Percentiles rank a stretch among this genome's conserved stretches.
phyloP scores from a whole-genome alignment of 495 filamentous ascomycete genomes.

The Aspergillus mulundensis region DNA sequence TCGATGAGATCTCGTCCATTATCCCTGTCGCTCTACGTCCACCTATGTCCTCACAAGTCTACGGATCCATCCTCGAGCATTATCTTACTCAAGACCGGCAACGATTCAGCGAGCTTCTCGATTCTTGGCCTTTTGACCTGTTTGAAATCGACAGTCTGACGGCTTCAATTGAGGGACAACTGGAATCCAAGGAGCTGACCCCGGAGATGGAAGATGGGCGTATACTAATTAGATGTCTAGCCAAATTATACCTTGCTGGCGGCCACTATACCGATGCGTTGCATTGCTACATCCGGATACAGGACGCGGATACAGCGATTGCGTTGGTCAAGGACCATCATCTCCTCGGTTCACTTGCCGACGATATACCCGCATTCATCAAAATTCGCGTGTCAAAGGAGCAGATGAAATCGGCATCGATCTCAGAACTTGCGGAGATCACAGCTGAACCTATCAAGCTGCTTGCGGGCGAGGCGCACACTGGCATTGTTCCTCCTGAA shows the following conservation, averaged over 20 bases:
- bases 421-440: conserved; percentile 67
- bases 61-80: conserved; percentile 79
- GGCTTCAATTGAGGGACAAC: conserved; percentile 65
- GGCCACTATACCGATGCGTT: conserved; percentile 79
- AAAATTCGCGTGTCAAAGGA: conserved; percentile 76
- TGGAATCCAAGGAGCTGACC: conserved; percentile 62
- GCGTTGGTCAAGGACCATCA: conserved; percentile 76
- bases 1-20: conserved; percentile 82
- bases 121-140: conserved; percentile 78
- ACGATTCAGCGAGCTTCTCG: conserved; percentile 71
- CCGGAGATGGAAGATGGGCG: conserved; percentile 80
- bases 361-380: conserved; percentile 86
- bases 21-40: conserved; percentile 77
- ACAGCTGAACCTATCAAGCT: conserved; percentile 78
- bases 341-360: conserved; percentile 76
- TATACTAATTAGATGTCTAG: conserved; percentile 75
- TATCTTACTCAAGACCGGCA: conserved; percentile 70
- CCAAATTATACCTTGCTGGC: conserved; percentile 74
- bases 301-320: conserved; percentile 89
- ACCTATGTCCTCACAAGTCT: conserved; percentile 74
- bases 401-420: conserved; percentile 60
- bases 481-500: conserved; percentile 76
- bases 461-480: conserved; percentile 84
- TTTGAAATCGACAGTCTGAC: conserved; percentile 71
- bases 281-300: conserved; percentile 80